Evolutionary conservation across 2,329 filamentous ascomycete genomes (phyloP).

Genomic region (Biscogniauxia marginata): DNA sequence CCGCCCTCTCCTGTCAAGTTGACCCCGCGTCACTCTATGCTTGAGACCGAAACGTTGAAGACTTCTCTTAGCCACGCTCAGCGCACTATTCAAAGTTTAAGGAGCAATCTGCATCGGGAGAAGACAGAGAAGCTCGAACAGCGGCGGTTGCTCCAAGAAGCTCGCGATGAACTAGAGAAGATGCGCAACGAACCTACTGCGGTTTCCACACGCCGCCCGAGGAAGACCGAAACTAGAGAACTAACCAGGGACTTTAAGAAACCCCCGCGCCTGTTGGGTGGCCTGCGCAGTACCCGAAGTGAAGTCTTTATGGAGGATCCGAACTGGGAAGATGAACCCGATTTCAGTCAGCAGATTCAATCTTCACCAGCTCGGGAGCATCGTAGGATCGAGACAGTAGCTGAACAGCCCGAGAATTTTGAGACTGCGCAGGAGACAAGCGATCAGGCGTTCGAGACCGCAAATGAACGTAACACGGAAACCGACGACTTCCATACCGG

Average conservation of each 20-base stretch:
- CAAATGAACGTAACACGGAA: constrained; percentile 79
- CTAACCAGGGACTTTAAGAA: constrained; percentile 76
- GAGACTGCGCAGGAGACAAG: constrained; percentile 79
- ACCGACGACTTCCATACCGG: constrained; percentile 95
- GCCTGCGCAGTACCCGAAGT: constrained; percentile 68
- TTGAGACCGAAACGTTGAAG: constrained; percentile 95
- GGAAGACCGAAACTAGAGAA: constrained; percentile 62
- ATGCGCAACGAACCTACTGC: constrained; percentile 52
- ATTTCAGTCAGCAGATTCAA: constrained; percentile 48
- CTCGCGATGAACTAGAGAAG: constrained; percentile 85
- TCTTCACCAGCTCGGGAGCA: constrained; percentile 32
- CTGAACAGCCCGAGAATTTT: constrained; percentile 65
- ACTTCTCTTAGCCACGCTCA: constrained; percentile 93
- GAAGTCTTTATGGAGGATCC: constrained; percentile 79
- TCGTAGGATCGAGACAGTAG: constrained; percentile 28
- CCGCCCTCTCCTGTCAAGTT: constrained; percentile 87
- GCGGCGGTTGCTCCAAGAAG: constrained; percentile 91
- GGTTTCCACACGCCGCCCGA: constrained; percentile 57
- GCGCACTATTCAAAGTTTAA: constrained; percentile 92
- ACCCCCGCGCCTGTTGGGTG: constrained; percentile 73
- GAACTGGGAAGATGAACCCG: constrained; percentile 85
- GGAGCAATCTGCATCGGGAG: constrained; percentile 92
- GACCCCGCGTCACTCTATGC: constrained; percentile 82
- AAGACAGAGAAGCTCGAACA: constrained; percentile 98
- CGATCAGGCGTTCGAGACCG: constrained; percentile 64